Evolutionary conservation across 257 asterid species (phyloP).

Genomic region (Solanum peruvianum): DNA sequence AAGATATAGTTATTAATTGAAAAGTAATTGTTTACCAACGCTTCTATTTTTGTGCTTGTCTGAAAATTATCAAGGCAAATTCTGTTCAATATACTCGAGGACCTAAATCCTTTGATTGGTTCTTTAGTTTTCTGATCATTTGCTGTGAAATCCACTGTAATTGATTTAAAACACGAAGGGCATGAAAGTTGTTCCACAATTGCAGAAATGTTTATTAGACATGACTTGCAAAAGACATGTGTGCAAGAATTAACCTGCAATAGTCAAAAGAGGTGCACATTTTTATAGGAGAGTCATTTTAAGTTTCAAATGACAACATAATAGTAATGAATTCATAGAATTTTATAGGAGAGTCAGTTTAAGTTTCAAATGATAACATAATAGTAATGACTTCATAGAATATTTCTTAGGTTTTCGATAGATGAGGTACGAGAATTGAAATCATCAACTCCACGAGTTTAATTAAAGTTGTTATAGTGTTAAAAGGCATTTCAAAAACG

Average conservation of each 20-base stretch:
- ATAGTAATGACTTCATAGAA: not conserved
- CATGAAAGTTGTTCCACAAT: constrained; percentile 55
- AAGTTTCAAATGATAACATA: not conserved
- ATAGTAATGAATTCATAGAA: not conserved
- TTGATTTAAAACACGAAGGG: constrained; percentile 77
- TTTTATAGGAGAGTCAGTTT: not conserved
- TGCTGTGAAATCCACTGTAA: constrained; percentile 64
- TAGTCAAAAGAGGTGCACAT: not conserved
- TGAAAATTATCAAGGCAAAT: constrained; percentile 58
- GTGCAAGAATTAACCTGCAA: constrained; percentile 67
- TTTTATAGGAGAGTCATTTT: not conserved
- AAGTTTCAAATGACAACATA: not conserved
- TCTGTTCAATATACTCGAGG: constrained; percentile 75
- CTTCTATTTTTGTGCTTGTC: constrained; percentile 88
- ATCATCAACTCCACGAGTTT: not conserved
- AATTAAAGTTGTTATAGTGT: not conserved
- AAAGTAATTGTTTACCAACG: constrained; percentile 46
- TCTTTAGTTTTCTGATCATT: constrained; percentile 28
- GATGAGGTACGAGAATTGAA: not conserved
- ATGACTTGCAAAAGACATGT: constrained; percentile 77
- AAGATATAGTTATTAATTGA: not conserved
- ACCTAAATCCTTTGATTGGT: constrained; percentile 56
- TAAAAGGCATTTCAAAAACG: not conserved
- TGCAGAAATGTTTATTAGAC: constrained; percentile 61
- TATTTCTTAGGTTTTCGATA: not conserved